phyloP scores from a whole-genome alignment of 1,284 basidiomycete genomes.

The Hemileia vastatrix region DNA sequence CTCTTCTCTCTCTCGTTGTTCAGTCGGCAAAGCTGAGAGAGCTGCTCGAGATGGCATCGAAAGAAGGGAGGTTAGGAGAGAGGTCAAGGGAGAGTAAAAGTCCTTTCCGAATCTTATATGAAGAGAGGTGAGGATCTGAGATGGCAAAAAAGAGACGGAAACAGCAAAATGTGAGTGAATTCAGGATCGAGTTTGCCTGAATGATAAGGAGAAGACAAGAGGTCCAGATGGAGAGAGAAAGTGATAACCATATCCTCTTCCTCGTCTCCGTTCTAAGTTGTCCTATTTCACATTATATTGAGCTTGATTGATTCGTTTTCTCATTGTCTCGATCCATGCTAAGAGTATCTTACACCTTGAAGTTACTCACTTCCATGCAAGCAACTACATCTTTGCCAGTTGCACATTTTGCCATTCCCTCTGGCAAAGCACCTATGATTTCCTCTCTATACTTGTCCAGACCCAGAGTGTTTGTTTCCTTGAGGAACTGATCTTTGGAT shows the following conservation, averaged over 20 bases:
- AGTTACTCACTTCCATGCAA: conserved; percentile 66
- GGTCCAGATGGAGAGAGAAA: no score
- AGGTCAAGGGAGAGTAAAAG: conserved; percentile 65
- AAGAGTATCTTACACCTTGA: not conserved
- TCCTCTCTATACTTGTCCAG: conserved; percentile 96
- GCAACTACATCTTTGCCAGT: conserved; percentile 80
- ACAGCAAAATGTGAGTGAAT: not conserved
- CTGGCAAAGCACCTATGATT: conserved; percentile 71
- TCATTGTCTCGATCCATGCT: not conserved
- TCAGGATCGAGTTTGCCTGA: not conserved
- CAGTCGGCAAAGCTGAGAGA: conserved; percentile 53
- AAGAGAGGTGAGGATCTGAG: conserved; percentile 71
- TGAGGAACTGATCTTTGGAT: no score
- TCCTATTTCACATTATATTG: no score
- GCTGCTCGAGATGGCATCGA: conserved; percentile 47
- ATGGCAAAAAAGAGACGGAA: not conserved
- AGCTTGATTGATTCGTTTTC: conserved; percentile 6
- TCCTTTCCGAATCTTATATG: conserved; percentile 72
- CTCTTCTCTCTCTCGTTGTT: conserved; percentile 91
- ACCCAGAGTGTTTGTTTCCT: conserved; percentile 77
- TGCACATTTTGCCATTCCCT: conserved; percentile 75
- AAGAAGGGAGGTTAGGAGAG: conserved; percentile 58
- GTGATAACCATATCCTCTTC: no score
- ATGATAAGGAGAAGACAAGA: no score
- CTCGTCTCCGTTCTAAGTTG: no score